Evolutionary conservation across 768 basidiomycete genomes (phyloP).

Genomic region (Pisolithus microcarpus): DNA sequence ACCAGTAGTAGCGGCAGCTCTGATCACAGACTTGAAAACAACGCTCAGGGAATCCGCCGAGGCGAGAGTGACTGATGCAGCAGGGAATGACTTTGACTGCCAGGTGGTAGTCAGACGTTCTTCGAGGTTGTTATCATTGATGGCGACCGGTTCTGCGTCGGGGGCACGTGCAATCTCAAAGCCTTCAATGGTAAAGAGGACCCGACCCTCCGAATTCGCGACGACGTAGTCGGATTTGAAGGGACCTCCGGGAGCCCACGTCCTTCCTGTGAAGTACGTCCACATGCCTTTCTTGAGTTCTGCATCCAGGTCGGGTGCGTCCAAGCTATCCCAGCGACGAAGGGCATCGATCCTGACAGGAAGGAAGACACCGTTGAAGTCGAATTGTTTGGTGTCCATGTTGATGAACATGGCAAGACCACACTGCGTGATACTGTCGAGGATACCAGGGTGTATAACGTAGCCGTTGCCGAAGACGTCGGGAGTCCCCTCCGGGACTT

Average conservation of each 20-base stretch:
- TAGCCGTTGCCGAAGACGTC: conserved; percentile 26
- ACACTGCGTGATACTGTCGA: conserved; percentile 28
- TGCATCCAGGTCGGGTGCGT: conserved; percentile 17
- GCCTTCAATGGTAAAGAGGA: conserved; percentile 28
- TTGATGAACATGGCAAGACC: conserved; percentile 24
- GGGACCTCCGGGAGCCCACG: conserved; percentile 18
- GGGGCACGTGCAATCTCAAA: conserved; percentile 29
- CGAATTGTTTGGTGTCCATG: conserved; percentile 21
- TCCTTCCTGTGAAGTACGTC: conserved; percentile 21
- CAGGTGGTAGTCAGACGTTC: conserved; percentile 26
- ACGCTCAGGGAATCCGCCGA: not conserved
- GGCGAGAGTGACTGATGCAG: conserved; percentile 4
- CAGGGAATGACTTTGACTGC: conserved; percentile 25
- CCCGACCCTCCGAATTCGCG: conserved; percentile 21
- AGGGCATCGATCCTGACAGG: conserved; percentile 25
- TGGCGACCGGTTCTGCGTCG: conserved; percentile 19
- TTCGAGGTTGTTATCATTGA: conserved; percentile 20
- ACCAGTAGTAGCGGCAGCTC: conserved; percentile 12
- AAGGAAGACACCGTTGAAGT: conserved; percentile 26
- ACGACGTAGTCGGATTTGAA: conserved; percentile 22
- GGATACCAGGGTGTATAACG: conserved; percentile 26
- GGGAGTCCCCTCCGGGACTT: conserved; percentile 14
- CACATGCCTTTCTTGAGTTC: conserved; percentile 25
- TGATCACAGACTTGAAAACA: conserved; percentile 13
- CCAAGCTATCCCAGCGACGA: conserved; percentile 23